Evolutionary conservation across 108 stramenopile species (phyloP).

Genomic region (Pseudonitzschia delicatissima): DNA sequence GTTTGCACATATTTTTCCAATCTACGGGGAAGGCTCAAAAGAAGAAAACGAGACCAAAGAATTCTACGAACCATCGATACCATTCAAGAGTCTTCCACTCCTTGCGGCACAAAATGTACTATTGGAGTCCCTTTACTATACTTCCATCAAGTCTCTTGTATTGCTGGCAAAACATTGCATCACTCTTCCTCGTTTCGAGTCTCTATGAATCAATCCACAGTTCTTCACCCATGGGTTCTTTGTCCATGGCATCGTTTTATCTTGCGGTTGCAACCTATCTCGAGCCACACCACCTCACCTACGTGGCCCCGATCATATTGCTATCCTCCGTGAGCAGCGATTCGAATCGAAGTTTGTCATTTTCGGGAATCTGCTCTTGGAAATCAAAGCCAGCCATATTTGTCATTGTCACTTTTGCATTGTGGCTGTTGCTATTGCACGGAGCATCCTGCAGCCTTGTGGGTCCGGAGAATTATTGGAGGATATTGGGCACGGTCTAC

Average conservation of each 20-base stretch:
- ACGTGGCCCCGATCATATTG: conserved; percentile 41
- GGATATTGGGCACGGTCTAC: conserved; percentile 38
- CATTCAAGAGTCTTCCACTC: conserved; percentile 40
- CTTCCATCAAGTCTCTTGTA: conserved; percentile 26
- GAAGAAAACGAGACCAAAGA: background rate
- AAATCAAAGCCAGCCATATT: conserved; percentile 25
- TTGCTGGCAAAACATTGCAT: conserved; percentile 49
- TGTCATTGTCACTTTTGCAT: conserved; percentile 23
- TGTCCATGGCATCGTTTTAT: conserved; percentile 26
- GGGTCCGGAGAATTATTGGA: conserved; percentile 23
- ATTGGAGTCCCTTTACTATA: conserved; percentile 53
- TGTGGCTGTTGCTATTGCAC: conserved; percentile 29
- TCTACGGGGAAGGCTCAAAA: background rate
- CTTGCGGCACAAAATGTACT: conserved; percentile 47
- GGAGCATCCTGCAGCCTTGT: conserved; percentile 32
- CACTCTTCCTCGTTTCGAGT: conserved; percentile 37
- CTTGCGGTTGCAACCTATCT: conserved; percentile 58
- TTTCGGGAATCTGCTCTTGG: background rate
- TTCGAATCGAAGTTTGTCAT: background rate
- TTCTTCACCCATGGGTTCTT: conserved; percentile 19
- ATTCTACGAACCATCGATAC: conserved; percentile 23
- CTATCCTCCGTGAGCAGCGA: background rate
- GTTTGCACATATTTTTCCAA: conserved; percentile 23
- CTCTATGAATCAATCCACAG: conserved; percentile 30
- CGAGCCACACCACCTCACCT: conserved; percentile 43